Evolutionary conservation across 768 basidiomycete species (phyloP), one percentile per base, ranked within the genome.

Genomic region (Mrakia frigida): DNA sequence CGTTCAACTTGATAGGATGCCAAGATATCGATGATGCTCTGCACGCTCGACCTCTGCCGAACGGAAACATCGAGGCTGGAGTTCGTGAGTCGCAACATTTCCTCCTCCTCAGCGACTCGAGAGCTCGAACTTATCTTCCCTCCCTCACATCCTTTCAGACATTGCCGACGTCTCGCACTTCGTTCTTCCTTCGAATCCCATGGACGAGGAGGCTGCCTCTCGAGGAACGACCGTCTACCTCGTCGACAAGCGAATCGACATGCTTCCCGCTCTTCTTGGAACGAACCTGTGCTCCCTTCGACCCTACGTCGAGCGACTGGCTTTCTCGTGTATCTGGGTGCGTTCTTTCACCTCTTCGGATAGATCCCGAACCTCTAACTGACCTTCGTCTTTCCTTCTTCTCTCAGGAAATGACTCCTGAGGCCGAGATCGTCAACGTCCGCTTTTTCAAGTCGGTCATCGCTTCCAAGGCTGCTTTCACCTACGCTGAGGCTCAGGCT

Each of bases 121-220:
- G n/a, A 21, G 39, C 68, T 28, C 31, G 14, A 39, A 68, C 65
- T 68, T 9, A 76, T 53, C 46, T 46, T 53, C 65, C 13, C 5
- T 43, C 11, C 68, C 14, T n/a, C 23, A 43, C 39, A 23, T 23
- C 25, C 67, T 50, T 63, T 3, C 80, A 98, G 95, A 99, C 82
- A 99, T 99, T 79, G 96, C 96, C 75, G 97, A 99, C 81, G 96
- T 99, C 2, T 97, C 96, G 9, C 90, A 98, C 83, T 99, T 99
- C 79, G 96, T 99, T 0, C 89, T 87, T 73, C 86, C 94, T 1
- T 93, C 95, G 80, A 99, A 91, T 59, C 89, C 95, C 0, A 98
- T 99, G 94, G 96, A 99, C 80, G 90, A 85, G 61, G 96, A 99
- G 83, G 96, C 96, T 31, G 92, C 94, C n/a, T 88, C 94, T 25